Base-by-base conservation (phyloP, 139 green algal genomes). In the Edaphochlamys debaryana region DNA sequence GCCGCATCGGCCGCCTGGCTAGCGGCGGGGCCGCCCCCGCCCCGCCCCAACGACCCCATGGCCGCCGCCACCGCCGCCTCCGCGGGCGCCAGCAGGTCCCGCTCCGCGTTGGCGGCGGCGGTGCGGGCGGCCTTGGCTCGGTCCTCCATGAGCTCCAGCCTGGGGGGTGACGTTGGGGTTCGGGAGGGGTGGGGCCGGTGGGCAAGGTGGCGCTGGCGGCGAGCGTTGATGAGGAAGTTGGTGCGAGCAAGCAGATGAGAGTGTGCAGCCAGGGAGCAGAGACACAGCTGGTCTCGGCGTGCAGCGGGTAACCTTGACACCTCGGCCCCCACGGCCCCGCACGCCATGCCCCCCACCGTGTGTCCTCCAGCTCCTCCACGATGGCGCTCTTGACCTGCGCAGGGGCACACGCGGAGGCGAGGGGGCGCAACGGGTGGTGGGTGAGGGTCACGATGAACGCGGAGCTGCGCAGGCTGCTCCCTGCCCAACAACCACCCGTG, bases 341-440 rank as follows among this genome's bases (percentile, higher is more conserved):
- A 11, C 6, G 67, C 80, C 68, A 78, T 73, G 27, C 20, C 69
- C 34, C 64, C 22, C 66, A 76, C 66, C 78, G 60, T 9, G 92
- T 85, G 30, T 96, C 95, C 84, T 98, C 93, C 80, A 98, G 87
- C 86, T 96, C 95, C 86, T 98, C 95, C 29, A 97, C 91, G 25
- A 98, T 85, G 0, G 92, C 87, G 13, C 91, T 93, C 87, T 98
- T 98, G 63, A 93, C 89, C 73, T 80, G 73, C 29, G 52, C 41
- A 54, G 11, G 45, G 45, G n/a, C n/a, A 23, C 38, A 71, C 36
- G 36, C 29, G 66, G n/a, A 68, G 23, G 20, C 45, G 32, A 17
- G 48, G 66, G 45, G 66, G 66, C 63, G 30, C n/a, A 34, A 40
- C n/a, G 37, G 40, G 63, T 30, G 17, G 34, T 3, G 30, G 63